phyloP scores from a whole-genome alignment of 1,284 basidiomycete genomes.

The Trichosporon sp. region DNA sequence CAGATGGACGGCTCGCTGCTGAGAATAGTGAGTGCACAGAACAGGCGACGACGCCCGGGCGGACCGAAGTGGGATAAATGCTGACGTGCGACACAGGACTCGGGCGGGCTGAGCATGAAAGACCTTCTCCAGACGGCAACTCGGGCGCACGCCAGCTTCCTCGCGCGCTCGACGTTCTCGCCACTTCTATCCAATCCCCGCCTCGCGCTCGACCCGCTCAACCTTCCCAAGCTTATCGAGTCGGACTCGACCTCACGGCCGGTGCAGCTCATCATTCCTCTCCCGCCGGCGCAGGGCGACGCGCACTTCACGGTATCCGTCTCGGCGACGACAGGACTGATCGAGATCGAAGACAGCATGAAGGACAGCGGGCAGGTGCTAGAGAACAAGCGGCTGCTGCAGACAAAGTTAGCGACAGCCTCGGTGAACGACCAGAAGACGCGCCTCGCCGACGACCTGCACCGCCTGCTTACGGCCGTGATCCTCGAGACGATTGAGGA shows the following conservation, averaged over 20 bases:
- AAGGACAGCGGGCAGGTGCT: slow-evolving; percentile 18
- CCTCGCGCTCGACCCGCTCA: slow-evolving; percentile 27
- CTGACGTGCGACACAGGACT: slow-evolving; percentile 23
- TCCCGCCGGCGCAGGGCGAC: slow-evolving; percentile 23
- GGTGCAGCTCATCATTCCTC: slow-evolving; percentile 31
- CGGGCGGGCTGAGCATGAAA: slow-evolving; percentile 27
- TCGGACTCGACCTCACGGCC: slow-evolving; percentile 22
- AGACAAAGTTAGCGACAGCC: slow-evolving; percentile 27
- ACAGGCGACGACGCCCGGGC: too few relatives aligned
- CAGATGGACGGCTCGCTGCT: slow-evolving; percentile 28
- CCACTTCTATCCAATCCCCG: slow-evolving; percentile 27
- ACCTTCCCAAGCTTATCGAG: slow-evolving; percentile 28
- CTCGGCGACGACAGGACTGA: slow-evolving; percentile 31
- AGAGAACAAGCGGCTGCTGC: slow-evolving; percentile 16
- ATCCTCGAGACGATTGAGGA: slow-evolving; percentile 39
- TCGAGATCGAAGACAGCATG: slow-evolving; percentile 41
- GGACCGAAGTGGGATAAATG: too few relatives aligned
- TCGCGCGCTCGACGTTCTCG: slow-evolving; percentile 24
- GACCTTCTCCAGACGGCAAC: slow-evolving; percentile 30
- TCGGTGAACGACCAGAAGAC: slow-evolving; percentile 33
- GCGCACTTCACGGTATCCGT: slow-evolving; percentile 29
- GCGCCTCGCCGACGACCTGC: slow-evolving; percentile 33
- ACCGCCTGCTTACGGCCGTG: slow-evolving; percentile 34
- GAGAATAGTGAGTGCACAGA: slow-evolving; percentile 25
- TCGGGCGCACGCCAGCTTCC: slow-evolving; percentile 33